A percentile compares a stretch with the other conserved stretches of the same genome.
Evolutionary conservation across 2,329 filamentous ascomycete genomes (phyloP).

Genomic region (Ophiostoma sp.): DNA sequence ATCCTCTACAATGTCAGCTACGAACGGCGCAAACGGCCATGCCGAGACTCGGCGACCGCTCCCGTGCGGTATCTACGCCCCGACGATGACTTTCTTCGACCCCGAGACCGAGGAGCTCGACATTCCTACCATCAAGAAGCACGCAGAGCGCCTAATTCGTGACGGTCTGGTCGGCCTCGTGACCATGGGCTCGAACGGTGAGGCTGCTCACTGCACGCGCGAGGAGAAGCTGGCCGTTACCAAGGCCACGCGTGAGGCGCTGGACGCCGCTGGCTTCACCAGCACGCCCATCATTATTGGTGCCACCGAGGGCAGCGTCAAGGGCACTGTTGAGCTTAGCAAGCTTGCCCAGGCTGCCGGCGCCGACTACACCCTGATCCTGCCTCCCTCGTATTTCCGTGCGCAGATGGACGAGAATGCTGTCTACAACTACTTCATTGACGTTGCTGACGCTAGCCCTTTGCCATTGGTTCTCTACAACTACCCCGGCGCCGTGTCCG

Average conservation of each 20-base stretch:
- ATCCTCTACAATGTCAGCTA: conserved; percentile 37
- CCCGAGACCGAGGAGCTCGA: conserved; percentile 82
- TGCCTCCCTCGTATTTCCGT: conserved; percentile 83
- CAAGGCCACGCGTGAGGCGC: conserved; percentile 73
- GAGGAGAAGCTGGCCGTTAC: conserved; percentile 77
- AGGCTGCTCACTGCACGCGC: conserved; percentile 79
- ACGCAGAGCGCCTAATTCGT: conserved; percentile 74
- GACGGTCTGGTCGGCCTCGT: conserved; percentile 80
- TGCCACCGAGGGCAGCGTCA: conserved; percentile 77
- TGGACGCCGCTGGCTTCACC: conserved; percentile 76
- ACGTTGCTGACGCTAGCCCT: conserved; percentile 73
- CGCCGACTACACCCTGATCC: conserved; percentile 75
- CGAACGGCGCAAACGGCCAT: conserved; percentile 42
- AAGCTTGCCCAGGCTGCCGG: conserved; percentile 66
- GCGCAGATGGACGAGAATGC: conserved; percentile 72
- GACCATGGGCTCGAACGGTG: conserved; percentile 87
- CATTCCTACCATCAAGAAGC: conserved; percentile 73
- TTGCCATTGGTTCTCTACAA: conserved; percentile 86
- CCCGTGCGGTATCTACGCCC: conserved; percentile 81
- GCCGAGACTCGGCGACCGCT: conserved; percentile 55
- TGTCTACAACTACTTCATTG: conserved; percentile 56
- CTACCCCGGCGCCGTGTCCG: conserved; percentile 83
- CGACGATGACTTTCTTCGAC: conserved; percentile 89
- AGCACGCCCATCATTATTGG: conserved; percentile 80
- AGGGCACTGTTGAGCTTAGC: conserved; percentile 74